Percentiles rank a stretch among this genome's conserved stretches.
phyloP scores from a whole-genome alignment of 2,329 filamentous ascomycete genomes.

The Harringtonia lauricola region DNA sequence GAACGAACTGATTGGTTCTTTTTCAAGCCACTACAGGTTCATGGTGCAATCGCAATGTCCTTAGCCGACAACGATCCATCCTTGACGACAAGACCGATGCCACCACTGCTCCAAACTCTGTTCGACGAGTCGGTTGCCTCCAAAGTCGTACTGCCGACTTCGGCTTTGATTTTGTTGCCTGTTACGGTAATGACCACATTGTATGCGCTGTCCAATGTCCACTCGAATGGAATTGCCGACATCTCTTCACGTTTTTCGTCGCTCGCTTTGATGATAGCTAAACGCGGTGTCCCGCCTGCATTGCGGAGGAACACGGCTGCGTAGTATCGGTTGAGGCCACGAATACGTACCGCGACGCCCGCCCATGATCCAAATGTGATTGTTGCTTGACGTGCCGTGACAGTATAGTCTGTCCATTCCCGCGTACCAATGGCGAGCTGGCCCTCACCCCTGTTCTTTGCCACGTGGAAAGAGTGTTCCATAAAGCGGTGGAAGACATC shows the following conservation, averaged over 20 bases:
- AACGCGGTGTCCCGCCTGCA: neutral
- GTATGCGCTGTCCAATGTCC: neutral
- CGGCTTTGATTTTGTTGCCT: neutral
- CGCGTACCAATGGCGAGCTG: conserved; percentile 20
- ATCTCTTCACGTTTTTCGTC: neutral
- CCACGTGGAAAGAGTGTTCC: conserved; percentile 13
- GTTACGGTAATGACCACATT: neutral
- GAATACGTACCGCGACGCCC: conserved; percentile 17
- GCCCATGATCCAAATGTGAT: conserved; percentile 15
- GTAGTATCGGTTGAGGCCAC: conserved; percentile 21
- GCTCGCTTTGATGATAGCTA: neutral
- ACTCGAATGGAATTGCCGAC: neutral
- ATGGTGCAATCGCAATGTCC: neutral
- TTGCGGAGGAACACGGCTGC: conserved; percentile 13
- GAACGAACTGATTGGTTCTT: too few relatives aligned
- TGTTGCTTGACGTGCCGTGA: conserved; percentile 12
- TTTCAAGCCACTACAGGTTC: too few relatives aligned
- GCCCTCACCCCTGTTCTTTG: conserved; percentile 19
- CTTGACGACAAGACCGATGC: neutral
- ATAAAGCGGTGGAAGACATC: conserved; percentile 13
- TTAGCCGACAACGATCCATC: neutral
- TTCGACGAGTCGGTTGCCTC: neutral
- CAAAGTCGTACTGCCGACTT: neutral
- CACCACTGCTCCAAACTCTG: neutral
- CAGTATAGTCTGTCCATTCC: conserved; percentile 19